phyloP scores from a whole-genome alignment of 768 basidiomycete species.

The Panellus pusillus region DNA sequence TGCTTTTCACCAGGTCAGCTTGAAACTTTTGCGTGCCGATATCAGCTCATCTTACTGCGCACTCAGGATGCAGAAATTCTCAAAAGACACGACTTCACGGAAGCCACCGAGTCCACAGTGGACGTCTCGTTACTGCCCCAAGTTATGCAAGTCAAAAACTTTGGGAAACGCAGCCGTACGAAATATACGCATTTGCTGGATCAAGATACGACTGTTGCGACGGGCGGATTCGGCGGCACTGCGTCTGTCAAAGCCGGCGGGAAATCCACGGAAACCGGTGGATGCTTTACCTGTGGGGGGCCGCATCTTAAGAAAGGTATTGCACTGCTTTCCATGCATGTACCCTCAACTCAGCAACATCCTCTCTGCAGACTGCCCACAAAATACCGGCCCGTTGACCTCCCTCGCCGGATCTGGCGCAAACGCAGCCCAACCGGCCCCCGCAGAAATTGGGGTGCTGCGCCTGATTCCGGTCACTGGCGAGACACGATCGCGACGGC shows the following conservation, averaged over 20 bases:
- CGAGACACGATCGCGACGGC: conserved; percentile 25
- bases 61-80: conserved; percentile 86
- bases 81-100: conserved; percentile 79
- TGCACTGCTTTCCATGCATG: conserved; percentile 5
- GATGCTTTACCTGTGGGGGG: conserved; percentile 93
- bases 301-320: conserved; percentile 90
- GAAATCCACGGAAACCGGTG: conserved; percentile 53
- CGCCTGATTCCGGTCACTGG: conserved; percentile 36
- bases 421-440: conserved; percentile 34
- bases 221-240: conserved; percentile 66
- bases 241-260: conserved; percentile 58
- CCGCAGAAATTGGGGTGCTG: conserved; percentile 32
- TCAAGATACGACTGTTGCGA: conserved; percentile 79
- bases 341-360: background rate
- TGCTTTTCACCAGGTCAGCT: conserved; percentile 88
- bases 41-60: background rate
- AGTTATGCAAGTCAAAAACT: conserved; percentile 97
- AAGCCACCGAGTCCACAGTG: conserved; percentile 83
- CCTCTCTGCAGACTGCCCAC: conserved; percentile 47
- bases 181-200: conserved; percentile 97
- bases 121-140: conserved; percentile 88
- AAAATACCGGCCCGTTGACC: conserved; percentile 42
- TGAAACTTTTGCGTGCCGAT: background rate
- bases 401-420: conserved; percentile 33
- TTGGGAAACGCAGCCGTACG: conserved; percentile 87